These are phyloP conservation scores for Clonostachys rosea DNA, from an alignment of 2,329 filamentous ascomycete species.

Conservation along the genomic window DNA sequence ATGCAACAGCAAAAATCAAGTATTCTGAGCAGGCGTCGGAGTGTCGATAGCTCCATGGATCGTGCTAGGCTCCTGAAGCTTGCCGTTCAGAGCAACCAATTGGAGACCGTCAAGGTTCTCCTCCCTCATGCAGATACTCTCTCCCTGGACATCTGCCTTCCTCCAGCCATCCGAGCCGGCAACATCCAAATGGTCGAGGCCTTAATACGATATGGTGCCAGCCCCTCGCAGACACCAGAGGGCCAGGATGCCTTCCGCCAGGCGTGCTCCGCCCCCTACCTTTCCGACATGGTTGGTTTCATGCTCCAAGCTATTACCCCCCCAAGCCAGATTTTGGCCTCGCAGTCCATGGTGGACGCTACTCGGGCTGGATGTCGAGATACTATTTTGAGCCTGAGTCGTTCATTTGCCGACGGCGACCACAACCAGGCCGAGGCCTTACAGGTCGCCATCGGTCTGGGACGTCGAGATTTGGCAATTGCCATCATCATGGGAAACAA, in stretches of 20 bases:
- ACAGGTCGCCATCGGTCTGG: conserved; percentile 39
- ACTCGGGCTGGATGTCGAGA: conserved; percentile 41
- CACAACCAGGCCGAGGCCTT: conserved; percentile 47
- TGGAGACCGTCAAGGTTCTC: conserved; percentile 49
- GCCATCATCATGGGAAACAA: conserved; percentile 48
- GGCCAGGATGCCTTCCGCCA: conserved; percentile 50
- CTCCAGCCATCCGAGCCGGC: conserved; percentile 38
- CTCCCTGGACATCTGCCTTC: conserved; percentile 43
- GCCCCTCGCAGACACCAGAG: conserved; percentile 37
- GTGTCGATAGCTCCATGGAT: conserved; percentile 40
- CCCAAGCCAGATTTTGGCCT: conserved; percentile 35
- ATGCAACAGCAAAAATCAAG: conserved; percentile 40
- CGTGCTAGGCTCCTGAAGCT: conserved; percentile 44
- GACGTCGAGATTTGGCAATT: conserved; percentile 48
- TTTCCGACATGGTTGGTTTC: conserved; percentile 39
- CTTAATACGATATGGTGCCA: conserved; percentile 47
- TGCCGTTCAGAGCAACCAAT: conserved; percentile 43
- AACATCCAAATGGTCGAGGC: conserved; percentile 38
- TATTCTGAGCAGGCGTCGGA: conserved; percentile 42
- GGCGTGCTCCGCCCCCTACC: conserved; percentile 38
- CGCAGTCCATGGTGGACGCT: conserved; percentile 47
- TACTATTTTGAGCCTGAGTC: conserved; percentile 44
- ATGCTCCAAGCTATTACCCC: conserved; percentile 43
- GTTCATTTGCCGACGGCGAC: conserved; percentile 47
- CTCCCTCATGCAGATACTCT: conserved; percentile 46